Evolutionary conservation across 2,329 filamentous ascomycete genomes (phyloP), one percentile per base, ranked within the genome.

Genomic region (Alternaria burnsii): DNA sequence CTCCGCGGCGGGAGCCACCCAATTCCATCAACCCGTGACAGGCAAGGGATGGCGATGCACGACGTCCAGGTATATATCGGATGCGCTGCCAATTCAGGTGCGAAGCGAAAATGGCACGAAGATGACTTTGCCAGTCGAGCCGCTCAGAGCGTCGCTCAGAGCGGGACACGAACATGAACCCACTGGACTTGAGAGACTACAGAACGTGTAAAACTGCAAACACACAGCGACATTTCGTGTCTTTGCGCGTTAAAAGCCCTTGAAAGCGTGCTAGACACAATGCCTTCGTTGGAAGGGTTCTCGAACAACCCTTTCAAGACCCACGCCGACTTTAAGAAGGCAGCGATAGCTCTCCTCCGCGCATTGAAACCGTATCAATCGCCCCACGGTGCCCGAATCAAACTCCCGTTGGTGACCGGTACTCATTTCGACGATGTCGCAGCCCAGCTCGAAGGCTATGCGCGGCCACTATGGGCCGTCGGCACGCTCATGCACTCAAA

Each of bases 371-470:
- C 71, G 2, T 75, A 76, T 12, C 75, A 76, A 18, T 76, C 74
- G 3, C 56, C 67, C 0, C 67, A 68, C n/a, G 72, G 75, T 32
- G 75, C 75, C 8, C 67, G 75, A 5, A 73, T 77, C 34, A 70
- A 55, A 52, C 70, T 77, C 1, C 71, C 73, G 4, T 52, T 77
- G 14, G 64, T 60, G 14, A 77, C 72, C 10, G 75, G 75, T 11
- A 77, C 75, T 2, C 75, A 77, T 52, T 77, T 77, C 18, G 75
- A 77, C 57, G 73, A 77, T 44, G 63, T 75, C 24, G 75, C 75
- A 9, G 75, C 75, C 5, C 74, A 77, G 48, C 68, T 77, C 3
- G 75, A 77, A 65, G 75, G 75, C 8, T 77, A 62, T 54, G 75
- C 75, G 2, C 75, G 75, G 7, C 68, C 74, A 0, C 53, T 77